These are phyloP conservation scores for Hypocrella siamensis DNA, from an alignment of 2,329 filamentous ascomycete genomes.

Conservation along the genomic window DNA sequence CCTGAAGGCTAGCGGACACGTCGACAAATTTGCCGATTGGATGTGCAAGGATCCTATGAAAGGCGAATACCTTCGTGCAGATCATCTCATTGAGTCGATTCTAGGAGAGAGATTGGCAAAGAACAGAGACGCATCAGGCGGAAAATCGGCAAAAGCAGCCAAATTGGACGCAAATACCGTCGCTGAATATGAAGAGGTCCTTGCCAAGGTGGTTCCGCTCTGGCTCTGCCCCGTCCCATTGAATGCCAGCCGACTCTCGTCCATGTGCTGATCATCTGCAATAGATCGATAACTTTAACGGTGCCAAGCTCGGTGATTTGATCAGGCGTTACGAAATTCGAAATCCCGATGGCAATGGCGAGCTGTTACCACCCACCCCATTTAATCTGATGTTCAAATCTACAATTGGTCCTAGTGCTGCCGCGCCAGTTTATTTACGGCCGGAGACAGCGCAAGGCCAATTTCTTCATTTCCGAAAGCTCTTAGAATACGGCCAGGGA, in stretches of 20 bases:
- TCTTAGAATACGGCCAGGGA: slow-evolving; percentile 91
- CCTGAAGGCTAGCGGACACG: slow-evolving; percentile 89
- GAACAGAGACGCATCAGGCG: slow-evolving; percentile 85
- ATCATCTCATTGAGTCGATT: slow-evolving; percentile 92
- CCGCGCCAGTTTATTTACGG: slow-evolving; percentile 69
- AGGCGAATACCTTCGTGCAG: slow-evolving; percentile 88
- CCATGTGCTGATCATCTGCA: no score
- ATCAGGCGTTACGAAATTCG: slow-evolving; percentile 86
- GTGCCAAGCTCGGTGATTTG: slow-evolving; percentile 68
- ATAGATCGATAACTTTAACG: slow-evolving; percentile 93
- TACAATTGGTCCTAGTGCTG: slow-evolving; percentile 81
- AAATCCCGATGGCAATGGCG: slow-evolving; percentile 66
- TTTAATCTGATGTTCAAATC: slow-evolving; percentile 99
- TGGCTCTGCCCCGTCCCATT: no score
- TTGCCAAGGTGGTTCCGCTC: no score
- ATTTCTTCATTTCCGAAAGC: slow-evolving; percentile 92
- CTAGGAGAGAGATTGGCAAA: slow-evolving; percentile 60
- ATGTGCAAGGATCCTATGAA: slow-evolving; percentile 99
- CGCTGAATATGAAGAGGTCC: slow-evolving; percentile 76
- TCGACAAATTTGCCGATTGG: slow-evolving; percentile 96
- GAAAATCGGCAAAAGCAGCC: slow-evolving; percentile 58
- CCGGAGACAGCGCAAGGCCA: slow-evolving; percentile 97
- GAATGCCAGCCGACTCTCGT: no score
- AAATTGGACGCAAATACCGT: slow-evolving; percentile 79
- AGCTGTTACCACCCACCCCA: slow-evolving; percentile 65